These are phyloP conservation scores for Avena atlantica DNA, from an alignment of 176 grass and related monocot genomes.

Conservation along the genomic window DNA sequence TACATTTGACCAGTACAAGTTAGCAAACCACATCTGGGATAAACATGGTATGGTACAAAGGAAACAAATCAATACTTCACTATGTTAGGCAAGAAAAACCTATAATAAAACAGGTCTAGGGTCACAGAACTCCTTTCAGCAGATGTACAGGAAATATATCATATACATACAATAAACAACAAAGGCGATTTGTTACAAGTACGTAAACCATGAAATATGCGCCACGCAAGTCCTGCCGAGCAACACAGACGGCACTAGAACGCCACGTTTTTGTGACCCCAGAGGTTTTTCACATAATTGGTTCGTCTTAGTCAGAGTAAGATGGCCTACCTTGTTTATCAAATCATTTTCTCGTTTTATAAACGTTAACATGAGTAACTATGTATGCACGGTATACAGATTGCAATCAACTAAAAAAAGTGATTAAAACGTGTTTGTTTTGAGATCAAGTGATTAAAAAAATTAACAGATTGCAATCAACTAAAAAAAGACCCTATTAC, in stretches of 20 bases:
- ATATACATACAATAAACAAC: background rate
- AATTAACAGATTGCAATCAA: background rate
- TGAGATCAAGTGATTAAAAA: background rate
- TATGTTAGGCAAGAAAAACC: background rate
- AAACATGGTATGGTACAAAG: background rate
- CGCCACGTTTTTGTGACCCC: background rate
- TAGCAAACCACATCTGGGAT: slow-evolving; percentile 17
- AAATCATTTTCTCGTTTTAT: background rate
- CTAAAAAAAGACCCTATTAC: background rate
- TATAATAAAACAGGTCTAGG: slow-evolving; percentile 6
- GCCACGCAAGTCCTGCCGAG: background rate
- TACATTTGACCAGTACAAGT: slow-evolving; percentile 40
- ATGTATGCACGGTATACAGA: background rate
- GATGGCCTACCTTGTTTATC: no score
- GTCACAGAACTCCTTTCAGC: background rate
- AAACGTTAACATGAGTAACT: background rate
- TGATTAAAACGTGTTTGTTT: background rate
- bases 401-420: no score
- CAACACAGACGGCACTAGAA: background rate
- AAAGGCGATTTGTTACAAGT: background rate
- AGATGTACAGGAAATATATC: background rate
- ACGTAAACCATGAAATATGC: slow-evolving; percentile 31
- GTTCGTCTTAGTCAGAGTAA: background rate
- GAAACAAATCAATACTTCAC: background rate
- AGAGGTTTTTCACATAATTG: background rate